phyloP scores from a whole-genome alignment of 257 asterid species.

The Henckelia pumila region DNA sequence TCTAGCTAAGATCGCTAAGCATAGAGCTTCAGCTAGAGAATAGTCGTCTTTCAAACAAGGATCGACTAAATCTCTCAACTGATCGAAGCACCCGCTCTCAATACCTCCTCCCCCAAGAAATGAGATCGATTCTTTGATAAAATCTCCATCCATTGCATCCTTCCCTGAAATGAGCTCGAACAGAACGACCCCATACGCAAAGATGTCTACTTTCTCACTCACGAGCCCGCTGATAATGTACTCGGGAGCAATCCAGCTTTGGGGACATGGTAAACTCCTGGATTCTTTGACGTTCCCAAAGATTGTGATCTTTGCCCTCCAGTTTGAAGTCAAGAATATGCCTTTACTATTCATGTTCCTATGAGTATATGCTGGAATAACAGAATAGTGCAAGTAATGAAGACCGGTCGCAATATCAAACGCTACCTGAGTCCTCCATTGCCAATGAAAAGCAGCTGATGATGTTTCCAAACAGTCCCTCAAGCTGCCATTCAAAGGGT shows the following conservation, averaged over 20 bases:
- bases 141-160: slow-evolving; percentile 41
- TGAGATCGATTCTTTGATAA: slow-evolving; percentile 38
- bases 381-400: slow-evolving; percentile 64
- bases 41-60: slow-evolving; percentile 62
- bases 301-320: slow-evolving; percentile 68
- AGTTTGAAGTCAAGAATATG: slow-evolving; percentile 48
- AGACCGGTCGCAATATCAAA: slow-evolving; percentile 64
- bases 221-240: slow-evolving; percentile 13
- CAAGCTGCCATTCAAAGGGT: slow-evolving; percentile 54
- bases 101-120: slow-evolving; percentile 45
- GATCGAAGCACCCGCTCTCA: slow-evolving; percentile 69
- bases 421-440: slow-evolving; percentile 56
- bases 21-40: slow-evolving; percentile 69
- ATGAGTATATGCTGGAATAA: slow-evolving; percentile 48
- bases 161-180: slow-evolving; percentile 59
- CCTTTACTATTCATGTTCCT: slow-evolving; percentile 37
- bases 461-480: slow-evolving; percentile 45
- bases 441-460: slow-evolving; percentile 43
- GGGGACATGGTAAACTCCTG: slow-evolving; percentile 14
- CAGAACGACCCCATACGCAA: slow-evolving; percentile 60
- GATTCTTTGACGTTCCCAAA: slow-evolving; percentile 30
- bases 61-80: slow-evolving; percentile 58
- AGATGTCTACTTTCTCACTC: slow-evolving; percentile 49
- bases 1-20: slow-evolving; percentile 69
- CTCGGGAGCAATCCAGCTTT: slow-evolving; percentile 32